These are phyloP conservation scores for Trichophyton mentagrophytes DNA, from an alignment of 2,329 filamentous ascomycete genomes.

Conservation along the genomic window DNA sequence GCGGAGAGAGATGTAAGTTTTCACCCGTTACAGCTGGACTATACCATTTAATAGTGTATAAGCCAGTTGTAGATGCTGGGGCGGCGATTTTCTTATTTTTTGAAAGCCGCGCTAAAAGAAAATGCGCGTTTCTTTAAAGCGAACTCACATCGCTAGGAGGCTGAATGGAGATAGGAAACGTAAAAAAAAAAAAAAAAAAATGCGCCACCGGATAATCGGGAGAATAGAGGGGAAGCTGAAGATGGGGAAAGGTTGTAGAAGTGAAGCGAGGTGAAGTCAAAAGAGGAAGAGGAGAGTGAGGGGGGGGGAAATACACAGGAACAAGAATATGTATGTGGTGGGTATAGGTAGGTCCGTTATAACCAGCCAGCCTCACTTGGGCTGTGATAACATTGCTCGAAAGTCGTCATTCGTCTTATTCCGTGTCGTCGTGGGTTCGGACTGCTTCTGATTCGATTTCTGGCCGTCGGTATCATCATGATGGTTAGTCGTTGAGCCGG, in stretches of 20 bases:
- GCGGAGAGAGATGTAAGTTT: not conserved
- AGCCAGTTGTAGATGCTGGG: not conserved
- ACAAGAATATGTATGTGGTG: not conserved
- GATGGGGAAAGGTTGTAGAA: not conserved
- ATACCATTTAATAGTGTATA: not conserved
- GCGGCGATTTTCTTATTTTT: not conserved
- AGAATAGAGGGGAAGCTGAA: not conserved
- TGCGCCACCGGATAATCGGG: not conserved
- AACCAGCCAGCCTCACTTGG: conserved; percentile 1
- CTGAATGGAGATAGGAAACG: not conserved
- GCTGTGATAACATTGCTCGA: conserved; percentile 36
- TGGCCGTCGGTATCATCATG: conserved; percentile 2
- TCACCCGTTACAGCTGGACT: not conserved
- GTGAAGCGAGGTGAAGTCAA: not conserved
- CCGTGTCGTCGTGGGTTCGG: conserved; percentile 16
- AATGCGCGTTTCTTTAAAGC: not conserved
- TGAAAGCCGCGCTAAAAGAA: not conserved
- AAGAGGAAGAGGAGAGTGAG: not conserved
- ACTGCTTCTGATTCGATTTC: conserved; percentile 6
- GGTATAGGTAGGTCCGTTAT: not conserved
- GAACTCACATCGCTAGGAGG: not conserved
- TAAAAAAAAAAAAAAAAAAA: not conserved
- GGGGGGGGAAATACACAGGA: not conserved
- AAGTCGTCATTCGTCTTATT: conserved; percentile 41
- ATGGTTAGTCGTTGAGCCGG: not conserved